Evolutionary conservation across 306 rosid species (phyloP).

Genomic region (Quercus cerris): DNA sequence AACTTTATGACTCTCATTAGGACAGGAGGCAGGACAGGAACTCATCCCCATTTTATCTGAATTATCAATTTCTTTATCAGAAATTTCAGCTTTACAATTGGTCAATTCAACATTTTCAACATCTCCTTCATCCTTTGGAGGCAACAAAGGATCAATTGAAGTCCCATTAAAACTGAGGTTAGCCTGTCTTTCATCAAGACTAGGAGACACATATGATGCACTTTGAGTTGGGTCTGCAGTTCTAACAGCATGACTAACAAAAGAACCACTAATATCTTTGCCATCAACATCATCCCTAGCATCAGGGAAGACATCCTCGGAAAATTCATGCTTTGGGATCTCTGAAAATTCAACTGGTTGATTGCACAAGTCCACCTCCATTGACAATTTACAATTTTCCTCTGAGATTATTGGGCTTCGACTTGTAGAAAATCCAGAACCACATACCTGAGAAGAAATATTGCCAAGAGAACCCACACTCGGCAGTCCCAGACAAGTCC

Average conservation of each 20-base stretch:
- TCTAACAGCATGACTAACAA: constrained; percentile 29
- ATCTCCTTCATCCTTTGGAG: constrained; percentile 30
- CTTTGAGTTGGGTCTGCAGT: constrained; percentile 28
- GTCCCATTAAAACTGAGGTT: constrained; percentile 33
- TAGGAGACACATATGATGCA: constrained; percentile 25
- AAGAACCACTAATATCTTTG: constrained; percentile 25
- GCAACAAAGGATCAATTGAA: constrained; percentile 30
- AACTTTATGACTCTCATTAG: constrained; percentile 12
- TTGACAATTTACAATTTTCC: constrained; percentile 29
- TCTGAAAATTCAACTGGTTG: constrained; percentile 29
- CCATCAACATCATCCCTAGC: constrained; percentile 32
- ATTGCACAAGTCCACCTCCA: constrained; percentile 27
- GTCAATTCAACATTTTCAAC: constrained; percentile 9
- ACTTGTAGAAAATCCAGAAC: constrained; percentile 30
- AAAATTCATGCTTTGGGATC: constrained; percentile 29
- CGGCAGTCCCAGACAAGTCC: constrained; percentile 20
- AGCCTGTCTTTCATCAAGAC: constrained; percentile 30
- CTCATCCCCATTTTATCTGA: constrained; percentile 31
- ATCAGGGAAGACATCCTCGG: constrained; percentile 22
- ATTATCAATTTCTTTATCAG: constrained; percentile 28
- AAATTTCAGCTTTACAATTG: constrained; percentile 24
- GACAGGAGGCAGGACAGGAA: constrained; percentile 22
- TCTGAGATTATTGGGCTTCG: constrained; percentile 24
- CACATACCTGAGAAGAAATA: constrained; percentile 29
- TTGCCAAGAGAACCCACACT: constrained; percentile 27